Base-by-base conservation (phyloP, 192 early-diverging fungal genomes). In the Coemansia sp. region DNA sequence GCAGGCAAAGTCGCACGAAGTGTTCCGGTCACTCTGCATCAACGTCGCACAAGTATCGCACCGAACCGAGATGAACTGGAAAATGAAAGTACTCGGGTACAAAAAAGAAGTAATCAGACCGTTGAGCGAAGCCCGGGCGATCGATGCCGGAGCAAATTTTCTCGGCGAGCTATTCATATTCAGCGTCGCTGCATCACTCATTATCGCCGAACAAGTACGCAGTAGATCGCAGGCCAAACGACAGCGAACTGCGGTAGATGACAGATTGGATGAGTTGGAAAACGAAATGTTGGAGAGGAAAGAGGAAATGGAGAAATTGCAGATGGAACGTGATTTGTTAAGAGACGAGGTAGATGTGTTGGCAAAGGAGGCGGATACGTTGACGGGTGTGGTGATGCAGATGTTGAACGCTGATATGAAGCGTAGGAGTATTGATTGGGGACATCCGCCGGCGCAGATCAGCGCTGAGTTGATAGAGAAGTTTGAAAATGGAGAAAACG, bases 91-190 rank as follows among this genome's bases (percentile, higher is more conserved):
- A 34, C 74, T 93, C n/a, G 89, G 90, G 17, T 90, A 91, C 69
- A 86, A 87, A 56, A 82, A 84, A 48, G 91, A 91, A 60, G 77
- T 84, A 48, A 90, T 93, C 56, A 86, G 91, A 33, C 91, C 91
- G 33, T 71, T 92, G 55, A 92, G 91, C 68, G 89, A 92, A 56
- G 84, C 87, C 18, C 90, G 88, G 50, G 91, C 91, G 20, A 75
- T 93, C n/a, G 91, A 93, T 56, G 86, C 85, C 14, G 91, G 91
- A 7, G 91, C 91, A 28, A 91, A 93, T 73, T 93, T 93, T 65
- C 60, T 93, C 25, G 86, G 90, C 51, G 91, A 93, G 56, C 77
- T 88, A 4, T 86, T 93, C 61, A 88, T 93, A 45, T 93, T 93
- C 73, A 69, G 86, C 5, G 90, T 93, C 16, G 91, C 91, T 7